Base-by-base conservation (phyloP, 805 yeast species). In the Starmerella khaoyaiensis region DNA sequence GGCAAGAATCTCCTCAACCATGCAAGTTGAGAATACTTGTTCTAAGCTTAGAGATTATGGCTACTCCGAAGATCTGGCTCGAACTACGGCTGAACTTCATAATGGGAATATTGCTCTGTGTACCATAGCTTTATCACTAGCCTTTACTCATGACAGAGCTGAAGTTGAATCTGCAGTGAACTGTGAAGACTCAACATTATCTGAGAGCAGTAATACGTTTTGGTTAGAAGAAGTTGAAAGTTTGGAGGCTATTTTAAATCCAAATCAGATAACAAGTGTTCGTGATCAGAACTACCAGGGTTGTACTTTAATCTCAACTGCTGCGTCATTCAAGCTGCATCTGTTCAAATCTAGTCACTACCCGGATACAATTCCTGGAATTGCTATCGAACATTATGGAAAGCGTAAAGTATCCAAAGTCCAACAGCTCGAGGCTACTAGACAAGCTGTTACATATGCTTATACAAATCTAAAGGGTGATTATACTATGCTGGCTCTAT, bases 151-250 rank as follows among this genome's bases (percentile, higher is more conserved):
- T 9, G 45, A 42, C 12, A 40, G 42, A 3, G 14, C 16, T 14
- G 19, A 25, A 8, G 19, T 28, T n/a, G 26, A n/a, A n/a, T 11
- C 11, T 23, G 18, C 30, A 7, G 30, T 19, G 16, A 19, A 21
- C 18, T 15, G 27, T 16, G 19, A 14, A 8, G 27, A 31, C 14
- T 9, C 27, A 4, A n/a, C 33, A 5, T 16, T 5, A 10, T 20
- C 15, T 7, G 20, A 15, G 23, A 14, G 7, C 32, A 9, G 21
- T 4, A 14, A 7, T n/a, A 20, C 63, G 4, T 51, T 69, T 10
- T 86, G 95, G 95, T 55, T 61, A 0, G 79, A 79, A 52, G 96
- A 86, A 51, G 52, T 76, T 12, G 83, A 77, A 40, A 74, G 83
- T 33, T 57, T 86, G 41, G 53, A 60, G 16, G 67, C 76, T 27